Evolutionary conservation across 257 asterid genomes (phyloP), one percentile per base, ranked within the genome.

Genomic region (Thymus quinquecostatus): DNA sequence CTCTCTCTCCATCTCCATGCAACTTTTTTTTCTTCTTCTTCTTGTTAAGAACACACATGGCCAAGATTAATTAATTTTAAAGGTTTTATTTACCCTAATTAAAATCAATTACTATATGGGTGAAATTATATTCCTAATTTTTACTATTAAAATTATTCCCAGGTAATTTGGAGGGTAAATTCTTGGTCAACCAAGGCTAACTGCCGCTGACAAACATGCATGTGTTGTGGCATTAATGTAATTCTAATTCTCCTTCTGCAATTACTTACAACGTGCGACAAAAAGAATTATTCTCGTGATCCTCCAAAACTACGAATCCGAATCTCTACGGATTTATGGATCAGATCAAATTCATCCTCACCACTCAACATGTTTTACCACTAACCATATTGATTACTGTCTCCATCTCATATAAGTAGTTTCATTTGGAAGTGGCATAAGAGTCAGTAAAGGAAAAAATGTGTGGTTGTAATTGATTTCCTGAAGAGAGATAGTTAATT

Each of bases 241-340:
- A 50, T 21, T 14, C 21, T 40, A 12, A n/a, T 57, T 29, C 1
- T 13, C 7, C 41, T 38, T 12, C n/a, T 29, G 51, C 38, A 44
- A 66, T 60, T 28, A 66, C 62, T 56, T 74, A 66, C 62, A 50
- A 38, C 49, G 67, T 75, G 72, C n/a, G 53, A 41, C 29, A 60
- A 48, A 60, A 13, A 59, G 7, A 47, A 60, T 3, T 49, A 36
- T 49, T 75, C 21, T 10, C 7, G 3, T 27, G 47, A 66, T 36
- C 50, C 60, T 60, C 33, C 2, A 33, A 30, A 68, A 53, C 69
- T 55, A 75, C 6, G 49, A 75, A 33, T 21, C 66, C 47, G 56
- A 10, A 76, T 76, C 67, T 62, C 40, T 34, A 62, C 21, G 21
- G 75, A 76, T 76, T 41, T 2, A 76, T 54, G 75, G 61, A 77